Percentiles rank a stretch among this genome's conserved stretches.
Conservation (phyloP, 192 early-diverging fungal genomes). For the Pilobolus umbonatus region DNA sequence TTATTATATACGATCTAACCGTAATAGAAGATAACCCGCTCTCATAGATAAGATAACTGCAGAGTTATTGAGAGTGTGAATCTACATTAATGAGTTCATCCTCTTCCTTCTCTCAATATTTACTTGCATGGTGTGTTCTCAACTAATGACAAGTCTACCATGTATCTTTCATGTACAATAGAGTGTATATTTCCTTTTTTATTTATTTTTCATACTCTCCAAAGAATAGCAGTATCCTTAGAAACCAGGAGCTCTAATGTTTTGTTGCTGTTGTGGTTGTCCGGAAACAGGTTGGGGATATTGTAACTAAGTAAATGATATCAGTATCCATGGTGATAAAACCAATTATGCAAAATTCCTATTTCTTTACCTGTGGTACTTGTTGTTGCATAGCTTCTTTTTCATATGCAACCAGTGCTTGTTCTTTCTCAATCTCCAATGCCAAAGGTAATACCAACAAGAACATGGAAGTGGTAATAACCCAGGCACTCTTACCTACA, state of each 20-base stretch:
- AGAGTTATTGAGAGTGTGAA: no score
- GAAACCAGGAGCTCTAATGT: constrained; percentile 12
- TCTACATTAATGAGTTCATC: no score
- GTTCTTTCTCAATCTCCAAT: constrained; percentile 83
- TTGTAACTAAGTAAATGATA: background rate
- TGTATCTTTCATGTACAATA: no score
- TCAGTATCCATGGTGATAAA: background rate
- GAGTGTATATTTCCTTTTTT: no score
- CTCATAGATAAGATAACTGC: no score
- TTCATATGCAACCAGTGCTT: constrained; percentile 81
- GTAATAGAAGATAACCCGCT: no score
- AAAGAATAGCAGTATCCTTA: background rate
- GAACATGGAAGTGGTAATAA: constrained; percentile 80
- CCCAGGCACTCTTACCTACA: constrained; percentile 83
- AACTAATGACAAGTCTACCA: no score
- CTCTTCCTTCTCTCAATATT: no score
- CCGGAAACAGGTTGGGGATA: constrained; percentile 3
- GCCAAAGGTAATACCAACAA: constrained; percentile 82
- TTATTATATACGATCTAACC: no score
- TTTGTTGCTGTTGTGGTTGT: constrained; percentile 12
- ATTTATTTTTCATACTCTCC: background rate
- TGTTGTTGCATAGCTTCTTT: constrained; percentile 55
- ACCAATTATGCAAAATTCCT: background rate
- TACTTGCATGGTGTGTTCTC: no score
- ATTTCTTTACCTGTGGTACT: constrained; percentile 31